Evolutionary conservation across 2,329 filamentous ascomycete species (phyloP), one percentile per base, ranked within the genome.

Genomic region (Aspergillus sp.): DNA sequence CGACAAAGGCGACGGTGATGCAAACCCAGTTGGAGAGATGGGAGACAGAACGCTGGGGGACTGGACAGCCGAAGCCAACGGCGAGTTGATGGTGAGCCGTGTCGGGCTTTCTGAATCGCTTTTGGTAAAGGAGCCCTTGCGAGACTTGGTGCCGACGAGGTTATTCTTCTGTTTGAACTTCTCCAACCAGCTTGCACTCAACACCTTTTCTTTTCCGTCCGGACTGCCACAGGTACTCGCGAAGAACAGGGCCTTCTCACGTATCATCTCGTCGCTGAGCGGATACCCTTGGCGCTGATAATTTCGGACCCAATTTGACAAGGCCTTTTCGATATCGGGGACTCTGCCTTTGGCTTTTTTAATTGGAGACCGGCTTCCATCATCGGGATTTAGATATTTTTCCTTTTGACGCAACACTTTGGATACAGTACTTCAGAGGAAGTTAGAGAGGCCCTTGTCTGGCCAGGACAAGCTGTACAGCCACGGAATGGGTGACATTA

Each of bases 341-440:
- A 84, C 87, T 70, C 93, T 94, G 49, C 89, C 87, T 74, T 95
- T 96, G 52, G 82, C 78, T 60, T 88, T 87, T 71, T 94, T 95
- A 60, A 88, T 82, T 5, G 90, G 89, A 42, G 91, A 93, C 61
- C 82, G 83, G 68, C 80, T 90, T 60, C 86, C 88, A 70, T 90
- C 91, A 65, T 89, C 89, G 49, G 85, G 84, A 65, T 87, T 88
- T 14, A 97, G 81, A 72, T 95, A 97, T 70, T 95, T 94, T 58
- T 99, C 94, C 75, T 93, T 95, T 66, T 96, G 87, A 49, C 93
- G 86, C 59, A 99, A 74, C 50, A 97, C 94, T 70, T 99, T 99
- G 50, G 94, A 99, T n/a, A 99, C 94, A 45, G 94, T 99, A 76
- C 94, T 99, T 71, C 51, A 65, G 47, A 43, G 35, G 24, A 17